Evolutionary conservation across 371 early-diverging fungal genomes (phyloP).

Genomic region (Mortierella sp.): DNA sequence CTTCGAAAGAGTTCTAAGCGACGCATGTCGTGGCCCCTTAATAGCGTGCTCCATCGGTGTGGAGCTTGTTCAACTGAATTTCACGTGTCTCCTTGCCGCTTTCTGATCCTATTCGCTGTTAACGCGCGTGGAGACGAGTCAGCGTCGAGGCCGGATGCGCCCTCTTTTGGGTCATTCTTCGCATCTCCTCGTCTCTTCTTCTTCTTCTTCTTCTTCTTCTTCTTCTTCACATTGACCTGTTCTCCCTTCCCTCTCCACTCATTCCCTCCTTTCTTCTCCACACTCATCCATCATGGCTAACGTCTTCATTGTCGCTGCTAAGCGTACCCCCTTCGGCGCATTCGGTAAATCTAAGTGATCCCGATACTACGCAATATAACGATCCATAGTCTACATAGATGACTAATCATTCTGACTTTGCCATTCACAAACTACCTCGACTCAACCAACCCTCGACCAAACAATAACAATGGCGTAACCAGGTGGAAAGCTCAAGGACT

Average conservation of each 20-base stretch:
- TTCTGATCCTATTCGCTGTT: slow-evolving; percentile 31
- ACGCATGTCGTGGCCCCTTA: too few species aligned
- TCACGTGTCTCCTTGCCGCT: slow-evolving; percentile 37
- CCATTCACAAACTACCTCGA: not conserved
- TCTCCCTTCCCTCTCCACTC: not conserved
- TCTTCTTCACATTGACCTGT: slow-evolving; percentile 4
- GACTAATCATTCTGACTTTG: slow-evolving; percentile 16
- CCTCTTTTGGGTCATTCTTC: not conserved
- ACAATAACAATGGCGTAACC: slow-evolving; percentile 1
- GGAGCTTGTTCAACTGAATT: not conserved
- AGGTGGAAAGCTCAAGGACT: slow-evolving; percentile 71
- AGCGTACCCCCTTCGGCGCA: slow-evolving; percentile 75
- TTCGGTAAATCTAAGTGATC: slow-evolving; percentile 56
- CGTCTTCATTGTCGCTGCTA: slow-evolving; percentile 72
- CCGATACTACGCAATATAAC: too few species aligned
- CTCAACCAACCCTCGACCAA: not conserved
- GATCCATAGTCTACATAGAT: not conserved
- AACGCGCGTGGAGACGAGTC: not conserved
- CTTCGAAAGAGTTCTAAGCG: too few species aligned
- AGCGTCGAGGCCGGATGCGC: not conserved
- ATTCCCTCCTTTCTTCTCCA: slow-evolving; percentile 1
- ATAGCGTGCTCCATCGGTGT: too few species aligned
- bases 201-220: not conserved
- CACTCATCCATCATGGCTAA: slow-evolving; percentile 49
- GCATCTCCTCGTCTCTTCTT: too few species aligned